Evolutionary conservation across 2,329 filamentous ascomycete genomes (phyloP).

Genomic region (Paraphaeosphaeria minitans): DNA sequence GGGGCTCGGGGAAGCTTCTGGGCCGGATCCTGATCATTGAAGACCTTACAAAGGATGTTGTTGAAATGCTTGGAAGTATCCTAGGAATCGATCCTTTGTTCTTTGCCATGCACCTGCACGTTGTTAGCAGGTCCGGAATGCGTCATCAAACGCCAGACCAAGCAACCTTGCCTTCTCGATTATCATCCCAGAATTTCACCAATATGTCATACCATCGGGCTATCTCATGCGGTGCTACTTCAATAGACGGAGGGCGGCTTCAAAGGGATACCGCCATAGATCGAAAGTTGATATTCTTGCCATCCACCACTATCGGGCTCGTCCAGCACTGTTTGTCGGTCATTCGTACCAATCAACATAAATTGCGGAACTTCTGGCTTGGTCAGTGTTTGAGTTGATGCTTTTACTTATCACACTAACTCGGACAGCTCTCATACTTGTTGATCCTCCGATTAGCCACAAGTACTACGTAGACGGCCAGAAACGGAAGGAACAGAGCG

Average conservation of each 20-base stretch:
- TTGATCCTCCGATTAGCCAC: constrained; percentile 19
- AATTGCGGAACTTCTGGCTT: constrained; percentile 3
- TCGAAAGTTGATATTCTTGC: constrained; percentile 23
- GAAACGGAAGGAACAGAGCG: neutral
- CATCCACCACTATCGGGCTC: constrained; percentile 18
- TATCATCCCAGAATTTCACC: constrained; percentile 9
- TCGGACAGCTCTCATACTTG: constrained; percentile 16
- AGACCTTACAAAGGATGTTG: constrained; percentile 50
- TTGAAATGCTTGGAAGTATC: constrained; percentile 46
- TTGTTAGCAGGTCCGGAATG: constrained; percentile 1
- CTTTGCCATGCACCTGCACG: constrained; percentile 49
- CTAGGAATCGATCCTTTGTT: constrained; percentile 54
- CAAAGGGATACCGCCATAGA: constrained; percentile 13
- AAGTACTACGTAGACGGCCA: neutral
- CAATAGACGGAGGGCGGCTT: neutral
- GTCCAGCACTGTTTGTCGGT: constrained; percentile 23
- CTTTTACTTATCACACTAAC: neutral
- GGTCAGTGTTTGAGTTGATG: neutral
- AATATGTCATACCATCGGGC: constrained; percentile 22
- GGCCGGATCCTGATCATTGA: constrained; percentile 45
- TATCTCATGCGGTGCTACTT: constrained; percentile 7
- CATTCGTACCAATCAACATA: constrained; percentile 7
- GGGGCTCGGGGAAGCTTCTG: neutral
- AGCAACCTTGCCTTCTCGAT: constrained; percentile 20
- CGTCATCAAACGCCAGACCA: constrained; percentile 14